Evolutionary conservation across 495 filamentous ascomycete genomes (phyloP).

Genomic region (Hypoxylon lienhwacheense): DNA sequence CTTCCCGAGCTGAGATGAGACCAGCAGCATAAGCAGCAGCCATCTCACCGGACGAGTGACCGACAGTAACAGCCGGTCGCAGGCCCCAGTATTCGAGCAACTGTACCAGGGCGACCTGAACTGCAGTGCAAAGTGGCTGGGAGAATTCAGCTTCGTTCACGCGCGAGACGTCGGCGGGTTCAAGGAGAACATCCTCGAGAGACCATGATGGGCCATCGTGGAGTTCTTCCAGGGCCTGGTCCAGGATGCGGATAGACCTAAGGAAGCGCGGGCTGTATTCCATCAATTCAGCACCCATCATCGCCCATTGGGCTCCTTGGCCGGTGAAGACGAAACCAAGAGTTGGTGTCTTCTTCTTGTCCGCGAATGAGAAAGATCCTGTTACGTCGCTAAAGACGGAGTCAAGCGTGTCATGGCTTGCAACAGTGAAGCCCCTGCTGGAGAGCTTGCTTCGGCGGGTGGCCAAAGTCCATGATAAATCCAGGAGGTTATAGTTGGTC

Average conservation of each 20-base stretch:
- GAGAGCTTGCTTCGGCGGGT: conserved; percentile 8
- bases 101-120: conserved; percentile 51
- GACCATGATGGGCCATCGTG: conserved; percentile 13
- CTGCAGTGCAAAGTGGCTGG: conserved; percentile 45
- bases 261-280: conserved; percentile 18
- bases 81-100: conserved; percentile 47
- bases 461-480: conserved; percentile 17
- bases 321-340: conserved; percentile 33
- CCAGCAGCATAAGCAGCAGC: conserved; percentile 52
- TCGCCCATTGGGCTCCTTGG: conserved; percentile 51
- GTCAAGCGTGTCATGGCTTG: conserved; percentile 5
- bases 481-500: conserved; percentile 12
- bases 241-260: conserved; percentile 22
- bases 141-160: conserved; percentile 31
- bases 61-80: conserved; percentile 51
- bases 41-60: conserved; percentile 57
- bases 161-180: conserved; percentile 15
- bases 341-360: conserved; percentile 5
- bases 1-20: conserved; percentile 40
- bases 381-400: neutral
- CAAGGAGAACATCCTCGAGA: conserved; percentile 15
- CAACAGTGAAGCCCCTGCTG: conserved; percentile 13
- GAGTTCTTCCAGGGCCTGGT: conserved; percentile 5
- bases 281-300: conserved; percentile 48
- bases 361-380: conserved; percentile 6